A percentile compares a stretch with the other conserved stretches of the same genome.
These are phyloP conservation scores for Eucalyptus dawsonii DNA, from an alignment of 345 rosid species.

Conservation along the genomic window DNA sequence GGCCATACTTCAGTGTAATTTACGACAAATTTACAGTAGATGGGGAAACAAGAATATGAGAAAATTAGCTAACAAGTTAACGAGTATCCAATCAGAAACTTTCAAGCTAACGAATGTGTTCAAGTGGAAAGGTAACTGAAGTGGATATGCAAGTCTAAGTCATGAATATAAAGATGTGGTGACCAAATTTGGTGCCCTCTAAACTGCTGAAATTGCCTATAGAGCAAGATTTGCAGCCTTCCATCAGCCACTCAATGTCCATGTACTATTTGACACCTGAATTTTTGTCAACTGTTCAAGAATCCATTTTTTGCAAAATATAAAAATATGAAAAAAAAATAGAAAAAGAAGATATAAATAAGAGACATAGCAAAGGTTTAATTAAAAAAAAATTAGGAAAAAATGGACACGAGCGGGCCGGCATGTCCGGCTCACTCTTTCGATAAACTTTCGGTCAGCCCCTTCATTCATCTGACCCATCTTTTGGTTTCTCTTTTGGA, in stretches of 20 bases:
- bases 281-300: no score
- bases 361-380: no score
- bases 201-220: background rate
- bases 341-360: no score
- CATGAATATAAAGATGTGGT: background rate
- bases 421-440: no score
- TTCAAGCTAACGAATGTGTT: background rate
- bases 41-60: background rate
- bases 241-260: background rate
- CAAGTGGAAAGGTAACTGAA: background rate
- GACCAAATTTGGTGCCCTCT: background rate
- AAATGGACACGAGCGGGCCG: no score
- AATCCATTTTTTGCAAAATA: no score
- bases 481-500: no score
- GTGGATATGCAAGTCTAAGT: background rate
- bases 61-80: background rate
- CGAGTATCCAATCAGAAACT: background rate
- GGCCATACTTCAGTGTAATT: background rate
- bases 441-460: no score
- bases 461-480: no score
- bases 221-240: background rate
- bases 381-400: no score
- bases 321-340: fast-evolving
- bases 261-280: no score
- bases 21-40: background rate